These are phyloP conservation scores for Ophiostoma angusticollis DNA, from an alignment of 2,329 filamentous ascomycete species.

Conservation along the genomic window DNA sequence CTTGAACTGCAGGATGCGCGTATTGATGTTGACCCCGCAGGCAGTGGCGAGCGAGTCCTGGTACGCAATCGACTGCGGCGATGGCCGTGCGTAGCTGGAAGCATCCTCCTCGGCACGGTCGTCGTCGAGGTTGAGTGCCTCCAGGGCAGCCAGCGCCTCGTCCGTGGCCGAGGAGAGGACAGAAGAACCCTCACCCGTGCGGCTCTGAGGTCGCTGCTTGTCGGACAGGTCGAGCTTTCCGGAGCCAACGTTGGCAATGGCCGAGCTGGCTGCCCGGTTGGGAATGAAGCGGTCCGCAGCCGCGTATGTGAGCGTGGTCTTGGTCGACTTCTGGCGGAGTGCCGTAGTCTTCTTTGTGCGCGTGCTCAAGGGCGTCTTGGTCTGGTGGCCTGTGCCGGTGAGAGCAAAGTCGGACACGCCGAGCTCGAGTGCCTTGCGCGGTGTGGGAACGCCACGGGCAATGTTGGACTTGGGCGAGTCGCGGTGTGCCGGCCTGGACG, in stretches of 20 bases:
- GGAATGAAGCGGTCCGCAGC: constrained; percentile 92
- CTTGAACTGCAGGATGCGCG: constrained; percentile 96
- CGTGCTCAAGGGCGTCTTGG: constrained; percentile 45
- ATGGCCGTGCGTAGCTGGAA: constrained; percentile 59
- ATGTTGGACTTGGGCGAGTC: constrained; percentile 98
- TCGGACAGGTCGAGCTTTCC: constrained; percentile 67
- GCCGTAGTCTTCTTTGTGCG: constrained; percentile 46
- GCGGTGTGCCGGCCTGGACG: constrained; percentile 51
- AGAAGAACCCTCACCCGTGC: constrained; percentile 53
- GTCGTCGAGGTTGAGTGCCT: constrained; percentile 60
- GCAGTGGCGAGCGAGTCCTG: constrained; percentile 17
- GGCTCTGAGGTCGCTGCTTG: constrained; percentile 58
- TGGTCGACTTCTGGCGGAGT: constrained; percentile 43
- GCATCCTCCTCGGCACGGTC: constrained; percentile 59
- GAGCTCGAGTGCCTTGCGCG: constrained; percentile 71
- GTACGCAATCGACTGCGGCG: constrained; percentile 58
- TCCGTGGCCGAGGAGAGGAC: constrained; percentile 69
- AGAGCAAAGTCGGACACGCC: constrained; percentile 88
- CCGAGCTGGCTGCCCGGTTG: constrained; percentile 81
- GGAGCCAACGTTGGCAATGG: constrained; percentile 66
- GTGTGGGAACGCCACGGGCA: constrained; percentile 58
- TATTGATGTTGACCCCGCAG: constrained; percentile 74
- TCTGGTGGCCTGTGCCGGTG: constrained; percentile 59
- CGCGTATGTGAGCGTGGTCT: constrained; percentile 68
- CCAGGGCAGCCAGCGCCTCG: constrained; percentile 66